A percentile compares a stretch with the other conserved stretches of the same genome.
phyloP scores from a whole-genome alignment of 176 grass and related monocot genomes.

The Aegilops sharonensis region DNA sequence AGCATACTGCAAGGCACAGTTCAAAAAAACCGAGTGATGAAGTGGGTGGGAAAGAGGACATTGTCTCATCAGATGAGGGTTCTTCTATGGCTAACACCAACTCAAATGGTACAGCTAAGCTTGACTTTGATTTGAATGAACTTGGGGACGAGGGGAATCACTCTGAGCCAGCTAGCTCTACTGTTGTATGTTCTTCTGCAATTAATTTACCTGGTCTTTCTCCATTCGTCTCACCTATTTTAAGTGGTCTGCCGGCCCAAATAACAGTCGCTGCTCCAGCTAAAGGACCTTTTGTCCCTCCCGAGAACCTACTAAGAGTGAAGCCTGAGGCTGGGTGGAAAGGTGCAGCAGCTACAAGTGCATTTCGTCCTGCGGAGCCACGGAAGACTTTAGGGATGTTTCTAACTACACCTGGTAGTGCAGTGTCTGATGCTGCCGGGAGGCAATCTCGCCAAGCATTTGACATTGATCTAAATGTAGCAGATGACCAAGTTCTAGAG shows the following conservation, averaged over 20 bases:
- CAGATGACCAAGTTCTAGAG: conserved; percentile 63
- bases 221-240: conserved; percentile 40
- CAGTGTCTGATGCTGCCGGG: conserved; percentile 35
- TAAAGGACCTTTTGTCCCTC: conserved; percentile 74
- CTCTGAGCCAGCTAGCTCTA: conserved; percentile 44
- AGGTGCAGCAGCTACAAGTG: conserved; percentile 85
- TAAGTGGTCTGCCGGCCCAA: conserved; percentile 40
- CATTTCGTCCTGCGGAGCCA: conserved; percentile 72
- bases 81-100: conserved; percentile 46
- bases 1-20: conserved; percentile 29
- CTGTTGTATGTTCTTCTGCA: conserved; percentile 31
- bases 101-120: conserved; percentile 41
- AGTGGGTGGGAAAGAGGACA: conserved; percentile 29
- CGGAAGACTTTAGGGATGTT: conserved; percentile 60
- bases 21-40: conserved; percentile 34
- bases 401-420: conserved; percentile 26
- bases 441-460: conserved; percentile 46
- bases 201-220: conserved; percentile 31
- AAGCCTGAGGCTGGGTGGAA: conserved; percentile 79
- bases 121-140: conserved; percentile 92
- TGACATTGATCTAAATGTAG: conserved; percentile 83
- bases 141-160: conserved; percentile 52
- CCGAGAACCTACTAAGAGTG: conserved; percentile 57
- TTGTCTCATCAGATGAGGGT: conserved; percentile 45
- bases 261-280: conserved; percentile 72